Conservation (phyloP, 2,329 filamentous ascomycete species). For the Ophiocordyceps camponoti-saundersi region DNA sequence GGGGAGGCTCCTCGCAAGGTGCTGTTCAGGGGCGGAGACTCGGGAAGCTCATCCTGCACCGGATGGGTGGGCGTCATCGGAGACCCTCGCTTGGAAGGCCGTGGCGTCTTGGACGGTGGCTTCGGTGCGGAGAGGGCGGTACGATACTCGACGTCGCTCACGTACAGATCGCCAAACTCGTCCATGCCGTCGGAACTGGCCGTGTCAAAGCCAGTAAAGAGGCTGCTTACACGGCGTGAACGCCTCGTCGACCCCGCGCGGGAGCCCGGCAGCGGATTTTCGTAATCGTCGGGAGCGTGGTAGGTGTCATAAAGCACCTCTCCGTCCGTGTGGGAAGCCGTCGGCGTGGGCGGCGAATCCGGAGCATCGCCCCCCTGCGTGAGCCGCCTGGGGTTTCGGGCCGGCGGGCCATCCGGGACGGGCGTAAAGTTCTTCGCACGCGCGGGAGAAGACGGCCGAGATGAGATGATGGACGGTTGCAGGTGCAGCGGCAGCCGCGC, state of each 20-base stretch:
- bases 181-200: constrained; percentile 50
- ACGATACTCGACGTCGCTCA: constrained; percentile 50
- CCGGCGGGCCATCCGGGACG: constrained; percentile 35
- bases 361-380: constrained; percentile 25
- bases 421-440: constrained; percentile 30
- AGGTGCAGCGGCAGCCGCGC: constrained; percentile 62
- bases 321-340: constrained; percentile 19
- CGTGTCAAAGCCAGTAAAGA: constrained; percentile 75
- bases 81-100: constrained; percentile 24
- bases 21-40: constrained; percentile 9
- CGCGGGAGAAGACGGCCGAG: constrained; percentile 37
- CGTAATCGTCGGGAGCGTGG: constrained; percentile 63
- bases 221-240: constrained; percentile 61
- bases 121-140: constrained; percentile 48
- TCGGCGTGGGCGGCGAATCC: constrained; percentile 34
- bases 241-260: constrained; percentile 41
- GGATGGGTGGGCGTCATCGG: constrained; percentile 20
- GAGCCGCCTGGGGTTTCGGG: constrained; percentile 42
- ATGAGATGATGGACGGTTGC: constrained; percentile 58
- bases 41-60: constrained; percentile 21
- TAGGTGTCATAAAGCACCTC: constrained; percentile 41
- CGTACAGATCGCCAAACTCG: constrained; percentile 41
- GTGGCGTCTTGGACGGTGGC: constrained; percentile 23
- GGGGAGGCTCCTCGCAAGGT: constrained; percentile 17
- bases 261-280: constrained; percentile 45